These are phyloP conservation scores for Rhynchospora tenuis DNA, from an alignment of 176 grass and related monocot species.

Conservation along the genomic window DNA sequence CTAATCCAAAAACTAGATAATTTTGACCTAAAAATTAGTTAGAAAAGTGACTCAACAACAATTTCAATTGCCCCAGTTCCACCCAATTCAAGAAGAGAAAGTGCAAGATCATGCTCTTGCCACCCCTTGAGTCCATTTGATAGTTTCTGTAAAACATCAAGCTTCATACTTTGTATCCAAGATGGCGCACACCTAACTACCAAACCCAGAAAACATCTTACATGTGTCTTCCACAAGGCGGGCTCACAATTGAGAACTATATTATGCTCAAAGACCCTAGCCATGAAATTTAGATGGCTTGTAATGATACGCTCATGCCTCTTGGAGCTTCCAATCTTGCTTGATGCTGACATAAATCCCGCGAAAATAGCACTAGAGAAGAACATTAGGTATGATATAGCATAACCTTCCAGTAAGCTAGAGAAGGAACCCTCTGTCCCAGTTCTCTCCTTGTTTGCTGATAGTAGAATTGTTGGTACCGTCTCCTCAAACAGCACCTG, in stretches of 20 bases:
- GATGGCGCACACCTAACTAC: constrained; percentile 45
- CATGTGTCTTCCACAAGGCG: constrained; percentile 48
- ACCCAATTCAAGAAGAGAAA: constrained; percentile 55
- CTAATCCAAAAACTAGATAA: neutral
- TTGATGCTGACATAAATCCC: constrained; percentile 42
- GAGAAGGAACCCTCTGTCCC: constrained; percentile 34
- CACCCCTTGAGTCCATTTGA: constrained; percentile 41
- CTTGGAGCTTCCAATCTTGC: constrained; percentile 24
- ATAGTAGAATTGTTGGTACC: constrained; percentile 45
- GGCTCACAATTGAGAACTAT: constrained; percentile 51
- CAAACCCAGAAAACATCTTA: constrained; percentile 49
- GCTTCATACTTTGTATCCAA: constrained; percentile 48
- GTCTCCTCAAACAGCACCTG: constrained; percentile 46
- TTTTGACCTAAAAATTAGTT: neutral
- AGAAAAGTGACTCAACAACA: constrained; percentile 45
- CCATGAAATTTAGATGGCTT: constrained; percentile 51
- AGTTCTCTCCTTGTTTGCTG: constrained; percentile 33
- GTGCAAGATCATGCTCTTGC: constrained; percentile 52
- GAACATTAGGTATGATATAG: constrained; percentile 46
- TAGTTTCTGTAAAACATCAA: constrained; percentile 38
- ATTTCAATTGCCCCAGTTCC: constrained; percentile 29
- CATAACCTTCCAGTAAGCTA: constrained; percentile 42
- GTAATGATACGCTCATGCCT: constrained; percentile 37
- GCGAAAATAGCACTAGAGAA: constrained; percentile 36
- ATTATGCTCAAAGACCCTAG: constrained; percentile 41